phyloP scores from a whole-genome alignment of 768 basidiomycete species.

The Rhizopogon rudus region DNA sequence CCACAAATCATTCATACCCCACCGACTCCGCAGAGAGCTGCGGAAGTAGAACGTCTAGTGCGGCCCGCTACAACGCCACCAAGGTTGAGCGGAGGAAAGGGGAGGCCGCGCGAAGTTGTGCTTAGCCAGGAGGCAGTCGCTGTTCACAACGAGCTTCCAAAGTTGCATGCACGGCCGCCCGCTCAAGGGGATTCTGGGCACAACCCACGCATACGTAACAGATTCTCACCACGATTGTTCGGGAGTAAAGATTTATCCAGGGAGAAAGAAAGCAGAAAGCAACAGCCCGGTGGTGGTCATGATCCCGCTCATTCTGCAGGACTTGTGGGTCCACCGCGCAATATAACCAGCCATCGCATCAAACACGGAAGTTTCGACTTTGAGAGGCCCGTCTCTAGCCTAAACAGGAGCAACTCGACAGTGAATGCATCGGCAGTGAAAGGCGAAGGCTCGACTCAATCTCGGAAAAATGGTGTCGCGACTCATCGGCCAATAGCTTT shows the following conservation, averaged over 20 bases:
- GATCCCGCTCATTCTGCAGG: conserved; percentile 4
- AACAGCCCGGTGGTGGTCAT: conserved; percentile 20
- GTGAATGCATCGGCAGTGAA: conserved; percentile 9
- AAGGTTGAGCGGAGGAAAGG: conserved; percentile 10
- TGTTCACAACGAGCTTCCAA: conserved; percentile 15
- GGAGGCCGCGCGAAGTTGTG: conserved; percentile 3
- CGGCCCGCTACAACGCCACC: conserved; percentile 4
- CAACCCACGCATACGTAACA: conserved; percentile 11
- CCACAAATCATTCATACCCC: conserved; percentile 32
- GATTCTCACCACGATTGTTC: conserved; percentile 28
- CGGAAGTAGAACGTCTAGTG: conserved; percentile 7
- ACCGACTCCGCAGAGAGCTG: conserved; percentile 28
- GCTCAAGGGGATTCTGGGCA: neutral
- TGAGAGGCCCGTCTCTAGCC: conserved; percentile 53
- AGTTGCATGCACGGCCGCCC: neutral
- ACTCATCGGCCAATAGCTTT: conserved; percentile 12
- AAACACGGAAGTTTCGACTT: conserved; percentile 78
- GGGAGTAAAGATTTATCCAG: conserved; percentile 19
- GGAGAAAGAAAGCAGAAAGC: conserved; percentile 16
- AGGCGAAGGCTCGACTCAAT: conserved; percentile 4
- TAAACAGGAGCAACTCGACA: conserved; percentile 26
- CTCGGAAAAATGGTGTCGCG: conserved; percentile 1
- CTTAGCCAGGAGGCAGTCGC: conserved; percentile 23
- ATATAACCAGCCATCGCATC: conserved; percentile 35
- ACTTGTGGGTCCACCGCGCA: conserved; percentile 12